Base-by-base conservation (phyloP, 768 basidiomycete species). In the Auricularia cornea region DNA sequence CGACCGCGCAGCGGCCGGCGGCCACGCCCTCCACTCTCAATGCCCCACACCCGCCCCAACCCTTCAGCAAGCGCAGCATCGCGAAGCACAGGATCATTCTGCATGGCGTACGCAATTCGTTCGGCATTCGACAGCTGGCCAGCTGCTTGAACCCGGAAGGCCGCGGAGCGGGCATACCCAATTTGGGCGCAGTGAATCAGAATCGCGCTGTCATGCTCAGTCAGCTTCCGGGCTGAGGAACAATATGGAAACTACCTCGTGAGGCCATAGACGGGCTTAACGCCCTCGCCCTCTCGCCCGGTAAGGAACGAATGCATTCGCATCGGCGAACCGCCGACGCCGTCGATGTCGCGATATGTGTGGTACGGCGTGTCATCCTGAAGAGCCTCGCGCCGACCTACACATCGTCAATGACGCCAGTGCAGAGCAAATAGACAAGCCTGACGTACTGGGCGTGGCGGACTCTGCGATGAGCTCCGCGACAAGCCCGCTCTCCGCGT, bases 221-320 rank as follows among this genome's bases (percentile, higher is more conserved):
- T 26, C 29, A 51, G 59, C 40, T n/a, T 31, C 26, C 28, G n/a
- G n/a, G n/a, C 8, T 63, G 5, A 26, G 8, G 54, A 16, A n/a
- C 29, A 51, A 60, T 44, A 35, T 32, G 26, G 2, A 6, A 82
- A 89, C 66, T 71, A 94, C 92, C 92, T 85, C 31, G 93, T 96
- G 10, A 96, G 74, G 8, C 93, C 93, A 67, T 86, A 91, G 0
- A 95, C 84, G n/a, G 93, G 93, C 69, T 92, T 94, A 16, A 92
- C 83, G 0, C 93, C 92, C 16, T 87, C 86, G 2, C 81, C 84
- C 71, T 96, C 93, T 48, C 92, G 78, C 0, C 94, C 94, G 1
- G 93, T 96, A 60, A 94, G 78, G 77, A 96, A 96, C 20, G 80
- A 77, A 73, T 95, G 93, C 66, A 85, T 79, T 28, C 91, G 83